These are phyloP conservation scores for Nyctanthes arbortristis DNA, from an alignment of 257 asterid species.

Conservation along the genomic window DNA sequence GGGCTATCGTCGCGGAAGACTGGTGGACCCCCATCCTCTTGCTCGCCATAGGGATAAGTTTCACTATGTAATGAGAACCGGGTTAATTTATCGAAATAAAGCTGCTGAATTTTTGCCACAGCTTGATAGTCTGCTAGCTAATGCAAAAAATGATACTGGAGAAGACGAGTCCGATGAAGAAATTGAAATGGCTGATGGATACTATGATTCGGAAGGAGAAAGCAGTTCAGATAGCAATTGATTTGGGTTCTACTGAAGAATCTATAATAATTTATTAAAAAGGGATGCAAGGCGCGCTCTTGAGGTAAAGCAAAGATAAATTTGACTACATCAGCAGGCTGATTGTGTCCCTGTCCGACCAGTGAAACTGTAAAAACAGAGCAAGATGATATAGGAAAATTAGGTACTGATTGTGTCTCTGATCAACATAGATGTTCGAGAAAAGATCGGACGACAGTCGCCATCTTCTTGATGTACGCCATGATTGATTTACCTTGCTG, in stretches of 20 bases:
- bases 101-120: constrained; percentile 59
- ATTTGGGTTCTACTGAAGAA: constrained; percentile 15
- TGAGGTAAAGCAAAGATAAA: constrained; percentile 10
- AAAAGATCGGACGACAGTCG: too few relatives aligned
- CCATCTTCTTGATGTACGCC: too few relatives aligned
- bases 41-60: constrained; percentile 72
- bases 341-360: too few relatives aligned
- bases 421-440: too few relatives aligned
- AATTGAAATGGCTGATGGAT: constrained; percentile 36
- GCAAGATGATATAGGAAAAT: too few relatives aligned
- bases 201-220: constrained; percentile 39
- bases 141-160: constrained; percentile 23
- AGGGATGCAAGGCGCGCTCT: neutral
- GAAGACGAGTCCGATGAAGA: constrained; percentile 41
- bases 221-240: constrained; percentile 48
- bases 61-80: constrained; percentile 87
- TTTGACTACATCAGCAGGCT: too few relatives aligned
- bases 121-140: constrained; percentile 45
- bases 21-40: constrained; percentile 69
- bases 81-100: constrained; percentile 66
- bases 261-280: neutral
- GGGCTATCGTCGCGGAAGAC: constrained; percentile 75
- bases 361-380: too few relatives aligned
- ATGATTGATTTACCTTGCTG: too few relatives aligned
- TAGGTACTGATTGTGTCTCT: too few relatives aligned